phyloP scores from a whole-genome alignment of 805 yeast species.

The Cyberlindnera mississippiensis region DNA sequence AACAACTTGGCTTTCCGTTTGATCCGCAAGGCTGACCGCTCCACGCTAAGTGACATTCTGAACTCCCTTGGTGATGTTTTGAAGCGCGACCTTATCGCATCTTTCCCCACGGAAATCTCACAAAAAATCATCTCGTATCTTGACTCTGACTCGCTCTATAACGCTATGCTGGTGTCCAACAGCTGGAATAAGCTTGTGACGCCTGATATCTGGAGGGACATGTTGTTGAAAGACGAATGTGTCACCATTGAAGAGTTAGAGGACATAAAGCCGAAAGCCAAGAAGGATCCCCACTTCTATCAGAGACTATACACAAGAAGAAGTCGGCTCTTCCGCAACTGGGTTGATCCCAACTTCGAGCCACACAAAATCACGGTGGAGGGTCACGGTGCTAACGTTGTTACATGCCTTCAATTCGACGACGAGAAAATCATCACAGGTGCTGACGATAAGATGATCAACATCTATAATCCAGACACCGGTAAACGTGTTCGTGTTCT shows the following conservation, averaged over 20 bases:
- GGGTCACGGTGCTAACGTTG: slow-evolving; percentile 78
- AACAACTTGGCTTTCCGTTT: slow-evolving; percentile 50
- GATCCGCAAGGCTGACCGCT: slow-evolving; percentile 54
- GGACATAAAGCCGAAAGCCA: slow-evolving; percentile 20
- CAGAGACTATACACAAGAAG: slow-evolving; percentile 19
- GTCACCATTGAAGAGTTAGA: slow-evolving; percentile 44
- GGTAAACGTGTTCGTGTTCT: slow-evolving; percentile 63
- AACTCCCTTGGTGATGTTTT: slow-evolving; percentile 50
- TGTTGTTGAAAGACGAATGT: slow-evolving; percentile 60
- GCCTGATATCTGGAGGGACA: slow-evolving; percentile 63
- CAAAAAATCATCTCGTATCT: slow-evolving; percentile 59
- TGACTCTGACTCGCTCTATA: slow-evolving; percentile 58
- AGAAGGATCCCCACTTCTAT: slow-evolving; percentile 6
- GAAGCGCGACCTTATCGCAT: slow-evolving; percentile 66
- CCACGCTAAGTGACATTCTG: slow-evolving; percentile 57
- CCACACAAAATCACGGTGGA: slow-evolving; percentile 66
- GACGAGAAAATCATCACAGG: slow-evolving; percentile 89
- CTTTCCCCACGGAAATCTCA: slow-evolving; percentile 73
- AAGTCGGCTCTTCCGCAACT: slow-evolving; percentile 44
- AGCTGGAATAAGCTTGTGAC: slow-evolving; percentile 68
- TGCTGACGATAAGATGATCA: slow-evolving; percentile 80
- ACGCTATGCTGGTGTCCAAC: slow-evolving; percentile 59
- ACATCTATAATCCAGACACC: slow-evolving; percentile 71
- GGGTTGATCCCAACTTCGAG: slow-evolving; percentile 71
- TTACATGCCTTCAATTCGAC: slow-evolving; percentile 92